Evolutionary conservation across 306 rosid genomes (phyloP).

Genomic region (Rosa lucieae): DNA sequence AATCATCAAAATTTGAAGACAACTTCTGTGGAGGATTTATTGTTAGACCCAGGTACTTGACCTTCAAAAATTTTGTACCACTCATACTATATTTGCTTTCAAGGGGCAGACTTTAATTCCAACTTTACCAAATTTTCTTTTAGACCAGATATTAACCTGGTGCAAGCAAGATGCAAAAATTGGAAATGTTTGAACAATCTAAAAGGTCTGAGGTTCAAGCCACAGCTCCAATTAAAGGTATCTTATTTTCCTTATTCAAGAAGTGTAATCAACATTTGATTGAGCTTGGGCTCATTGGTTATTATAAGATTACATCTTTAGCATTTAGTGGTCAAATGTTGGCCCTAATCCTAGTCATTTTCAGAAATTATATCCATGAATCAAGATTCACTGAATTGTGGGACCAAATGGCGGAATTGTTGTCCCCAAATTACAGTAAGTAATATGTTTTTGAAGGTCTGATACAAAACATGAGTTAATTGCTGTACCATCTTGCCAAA

Average conservation of each 20-base stretch:
- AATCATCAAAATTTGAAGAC: slow-evolving; percentile 22
- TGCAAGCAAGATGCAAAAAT: slow-evolving; percentile 26
- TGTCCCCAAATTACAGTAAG: slow-evolving; percentile 58
- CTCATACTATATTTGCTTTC: slow-evolving; percentile 6
- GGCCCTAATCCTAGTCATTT: slow-evolving; percentile 23
- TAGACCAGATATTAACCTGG: slow-evolving; percentile 41
- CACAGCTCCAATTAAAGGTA: slow-evolving; percentile 50
- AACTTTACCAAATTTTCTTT: slow-evolving; percentile 23
- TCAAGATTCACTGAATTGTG: slow-evolving; percentile 48
- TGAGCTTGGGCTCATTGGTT: slow-evolving; percentile 17
- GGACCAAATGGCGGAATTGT: slow-evolving; percentile 71
- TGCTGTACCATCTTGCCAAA: slow-evolving; percentile 18
- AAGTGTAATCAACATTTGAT: slow-evolving; percentile 2
- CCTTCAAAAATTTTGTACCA: background rate
- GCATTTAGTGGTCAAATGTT: slow-evolving; percentile 17
- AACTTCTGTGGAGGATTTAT: slow-evolving; percentile 33
- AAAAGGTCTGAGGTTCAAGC: slow-evolving; percentile 35
- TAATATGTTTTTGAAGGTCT: background rate
- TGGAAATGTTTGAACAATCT: slow-evolving; percentile 32
- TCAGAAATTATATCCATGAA: slow-evolving; percentile 48
- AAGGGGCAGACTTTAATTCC: slow-evolving; percentile 22
- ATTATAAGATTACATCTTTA: slow-evolving; percentile 9
- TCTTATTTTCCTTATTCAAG: slow-evolving; percentile 3
- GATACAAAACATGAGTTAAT: slow-evolving; percentile 17
- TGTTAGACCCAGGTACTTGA: slow-evolving; percentile 46